Evolutionary conservation across 2,329 filamentous ascomycete species (phyloP), one percentile per base, ranked within the genome.

Genomic region (Phoma herbarum): DNA sequence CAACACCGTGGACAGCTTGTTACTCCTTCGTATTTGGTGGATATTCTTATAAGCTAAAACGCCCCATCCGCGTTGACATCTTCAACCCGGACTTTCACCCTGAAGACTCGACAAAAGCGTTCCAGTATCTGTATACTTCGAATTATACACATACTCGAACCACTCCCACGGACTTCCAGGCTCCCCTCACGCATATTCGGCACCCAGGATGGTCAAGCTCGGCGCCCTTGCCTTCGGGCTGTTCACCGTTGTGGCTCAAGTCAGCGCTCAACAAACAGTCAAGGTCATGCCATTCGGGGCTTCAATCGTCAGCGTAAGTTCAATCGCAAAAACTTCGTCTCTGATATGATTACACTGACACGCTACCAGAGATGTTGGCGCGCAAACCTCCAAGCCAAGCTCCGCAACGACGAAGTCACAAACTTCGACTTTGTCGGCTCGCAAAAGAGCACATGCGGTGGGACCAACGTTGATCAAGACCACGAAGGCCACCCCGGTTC

Each of bases 401-500:
- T 77, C 45, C 67, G 69, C 50, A 56, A 54, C 23, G 52, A 53
- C 37, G 59, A 59, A 20, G 47, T 67, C 18, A 69, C 52, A 22
- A 73, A 77, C 65, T 69, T 67, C 43, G 71, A 77, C 65, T 76
- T 77, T 55, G 73, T 77, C 37, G 75, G 75, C 35, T 61, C 76
- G 4, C 70, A 77, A 42, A 70, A 71, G 2, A 67, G 65, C 2
- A 70, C 68, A 50, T 77, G 75, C 31, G 76, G 72, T 56, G 75
- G 77, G 51, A 73, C 78, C 58, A 59, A 70, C 18, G 78, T 79
- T 54, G 80, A 82, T 56, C 75, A 76, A 42, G 75, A 80, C 39
- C 79, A 82, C 59, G 79, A 83, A 63, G 80, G 80, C 29, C 79
- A 81, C 60, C 72, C 79, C 2, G 79, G 80, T 5, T 75, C 71